Conservation (phyloP, 2,329 filamentous ascomycete species). For the Curvularia hawaiiensis region DNA sequence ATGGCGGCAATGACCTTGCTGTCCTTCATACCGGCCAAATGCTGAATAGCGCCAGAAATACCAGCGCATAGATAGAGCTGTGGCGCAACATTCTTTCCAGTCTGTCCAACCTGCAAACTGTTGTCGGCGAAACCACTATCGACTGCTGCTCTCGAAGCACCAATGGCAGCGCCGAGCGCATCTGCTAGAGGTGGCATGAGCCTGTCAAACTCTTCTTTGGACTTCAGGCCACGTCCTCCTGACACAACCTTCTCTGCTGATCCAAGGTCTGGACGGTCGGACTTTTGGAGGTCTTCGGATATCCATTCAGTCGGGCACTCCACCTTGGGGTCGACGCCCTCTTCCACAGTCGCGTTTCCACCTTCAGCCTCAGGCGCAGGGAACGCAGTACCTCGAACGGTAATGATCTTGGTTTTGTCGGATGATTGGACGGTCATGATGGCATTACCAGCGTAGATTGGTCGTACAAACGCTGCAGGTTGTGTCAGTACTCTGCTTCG, state of each 20-base stretch:
- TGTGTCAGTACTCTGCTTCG: conserved; percentile 6
- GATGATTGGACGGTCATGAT: conserved; percentile 93
- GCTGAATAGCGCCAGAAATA: conserved; percentile 97
- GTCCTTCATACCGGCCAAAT: conserved; percentile 99
- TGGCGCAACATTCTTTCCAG: conserved; percentile 96
- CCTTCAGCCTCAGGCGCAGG: conserved; percentile 72
- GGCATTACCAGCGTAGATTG: conserved; percentile 97
- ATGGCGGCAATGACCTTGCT: conserved; percentile 99
- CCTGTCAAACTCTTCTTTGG: conserved; percentile 95
- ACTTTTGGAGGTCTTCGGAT: conserved; percentile 90
- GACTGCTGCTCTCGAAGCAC: conserved; percentile 91
- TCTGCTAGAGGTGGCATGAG: conserved; percentile 93
- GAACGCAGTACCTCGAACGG: conserved; percentile 92
- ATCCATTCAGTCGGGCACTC: conserved; percentile 83
- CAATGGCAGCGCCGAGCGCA: conserved; percentile 90
- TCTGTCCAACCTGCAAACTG: conserved; percentile 97
- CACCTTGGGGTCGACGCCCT: conserved; percentile 82
- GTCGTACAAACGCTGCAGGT: conserved; percentile 76
- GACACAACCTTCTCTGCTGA: conserved; percentile 92
- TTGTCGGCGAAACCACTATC: conserved; percentile 99
- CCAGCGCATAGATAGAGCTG: conserved; percentile 94
- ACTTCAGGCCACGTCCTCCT: conserved; percentile 92
- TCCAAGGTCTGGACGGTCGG: conserved; percentile 88
- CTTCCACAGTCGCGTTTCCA: conserved; percentile 76
- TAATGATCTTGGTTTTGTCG: conserved; percentile 86